Conservation (phyloP, 2,329 filamentous ascomycete species). For the Colletotrichum eleusines region DNA sequence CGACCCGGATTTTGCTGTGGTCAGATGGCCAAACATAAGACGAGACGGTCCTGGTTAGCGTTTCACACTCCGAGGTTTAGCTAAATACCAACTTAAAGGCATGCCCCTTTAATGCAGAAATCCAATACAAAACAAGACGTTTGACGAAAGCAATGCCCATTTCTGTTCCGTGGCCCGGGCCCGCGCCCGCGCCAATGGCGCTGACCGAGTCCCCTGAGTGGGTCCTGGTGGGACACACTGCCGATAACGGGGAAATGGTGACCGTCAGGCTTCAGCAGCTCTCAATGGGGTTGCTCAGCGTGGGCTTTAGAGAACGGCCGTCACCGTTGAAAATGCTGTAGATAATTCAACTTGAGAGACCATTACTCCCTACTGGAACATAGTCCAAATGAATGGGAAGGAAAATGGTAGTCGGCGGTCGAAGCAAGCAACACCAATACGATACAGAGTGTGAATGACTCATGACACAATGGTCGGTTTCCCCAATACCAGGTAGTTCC, state of each 20-base stretch:
- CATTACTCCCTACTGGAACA: neutral
- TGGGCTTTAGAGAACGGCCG: neutral
- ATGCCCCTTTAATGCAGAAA: neutral
- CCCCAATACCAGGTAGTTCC: no score
- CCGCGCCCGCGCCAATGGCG: neutral
- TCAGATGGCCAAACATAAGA: conserved; percentile 35
- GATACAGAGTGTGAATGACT: neutral
- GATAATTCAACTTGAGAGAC: neutral
- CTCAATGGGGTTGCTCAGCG: conserved; percentile 12
- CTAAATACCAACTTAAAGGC: neutral
- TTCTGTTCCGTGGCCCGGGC: neutral
- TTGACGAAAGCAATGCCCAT: neutral
- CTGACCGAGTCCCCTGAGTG: conserved; percentile 22
- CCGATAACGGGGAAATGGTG: conserved; percentile 16
- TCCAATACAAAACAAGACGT: neutral
- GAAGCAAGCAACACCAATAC: neutral
- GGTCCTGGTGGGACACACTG: conserved; percentile 6
- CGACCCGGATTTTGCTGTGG: conserved; percentile 14
- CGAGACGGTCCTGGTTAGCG: conserved; percentile 20
- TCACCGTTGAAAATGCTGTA: neutral
- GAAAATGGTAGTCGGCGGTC: neutral
- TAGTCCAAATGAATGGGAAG: neutral
- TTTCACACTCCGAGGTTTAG: conserved; percentile 15
- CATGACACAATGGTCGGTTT: no score
- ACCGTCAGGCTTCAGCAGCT: conserved; percentile 23